Evolutionary conservation across 306 rosid species (phyloP).

Genomic region (peach (Prunus persica)): Prunus_persica_NCBIv2 NC_034014.1:2790501-2791000

Average conservation of each 20-base stretch:
- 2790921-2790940: constrained; percentile 8
- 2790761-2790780: neutral
- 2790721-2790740: neutral
- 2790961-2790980: neutral
- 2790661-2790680: neutral
- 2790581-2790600: neutral
- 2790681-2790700: neutral
- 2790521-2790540: too few relatives aligned
- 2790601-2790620: neutral
- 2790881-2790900: neutral
- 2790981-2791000: neutral
- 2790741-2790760: neutral
- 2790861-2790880: neutral
- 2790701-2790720: neutral
- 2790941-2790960: neutral
- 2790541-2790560: too few relatives aligned
- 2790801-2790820: neutral
- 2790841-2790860: neutral
- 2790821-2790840: neutral
- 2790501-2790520: too few relatives aligned
- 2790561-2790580: neutral
- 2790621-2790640: neutral
- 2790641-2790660: neutral
- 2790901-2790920: neutral
- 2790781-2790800: neutral